A percentile compares a stretch with the other conserved stretches of the same genome.
Evolutionary conservation across 768 basidiomycete species (phyloP).

Genomic region (Tulasnella sp.): DNA sequence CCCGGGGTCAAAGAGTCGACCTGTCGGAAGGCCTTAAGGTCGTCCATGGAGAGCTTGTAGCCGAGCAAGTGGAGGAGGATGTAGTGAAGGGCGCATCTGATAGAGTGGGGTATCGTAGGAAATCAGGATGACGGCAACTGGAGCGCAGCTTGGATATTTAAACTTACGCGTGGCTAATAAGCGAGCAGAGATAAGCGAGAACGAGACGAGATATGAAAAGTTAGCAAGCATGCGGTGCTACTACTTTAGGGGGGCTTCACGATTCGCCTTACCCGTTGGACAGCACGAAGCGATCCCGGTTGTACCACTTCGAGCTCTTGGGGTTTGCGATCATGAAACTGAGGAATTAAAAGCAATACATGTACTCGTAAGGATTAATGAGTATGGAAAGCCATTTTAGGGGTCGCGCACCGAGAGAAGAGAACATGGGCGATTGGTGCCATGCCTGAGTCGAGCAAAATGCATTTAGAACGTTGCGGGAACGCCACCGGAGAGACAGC

Average conservation of each 20-base stretch:
- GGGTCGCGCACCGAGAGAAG: slow-evolving; percentile 59
- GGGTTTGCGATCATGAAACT: slow-evolving; percentile 89
- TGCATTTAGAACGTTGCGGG: not conserved
- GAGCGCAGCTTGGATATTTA: slow-evolving; percentile 43
- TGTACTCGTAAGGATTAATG: not conserved
- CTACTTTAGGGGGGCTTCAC: not conserved
- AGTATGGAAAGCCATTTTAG: not conserved
- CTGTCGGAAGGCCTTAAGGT: slow-evolving; percentile 91
- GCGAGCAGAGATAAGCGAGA: not conserved
- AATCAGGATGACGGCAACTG: slow-evolving; percentile 11
- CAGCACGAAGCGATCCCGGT: slow-evolving; percentile 94
- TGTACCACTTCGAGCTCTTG: slow-evolving; percentile 87
- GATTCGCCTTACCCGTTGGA: slow-evolving; percentile 74
- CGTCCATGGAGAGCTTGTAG: slow-evolving; percentile 87
- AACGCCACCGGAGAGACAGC: not conserved
- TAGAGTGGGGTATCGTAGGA: slow-evolving; percentile 26
- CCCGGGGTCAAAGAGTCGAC: slow-evolving; percentile 86
- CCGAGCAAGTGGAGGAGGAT: slow-evolving; percentile 86
- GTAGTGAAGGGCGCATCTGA: slow-evolving; percentile 90
- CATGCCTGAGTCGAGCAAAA: slow-evolving; percentile 44
- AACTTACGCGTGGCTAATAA: slow-evolving; percentile 67
- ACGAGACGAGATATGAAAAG: slow-evolving; percentile 25
- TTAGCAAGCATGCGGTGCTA: not conserved
- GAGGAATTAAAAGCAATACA: not conserved
- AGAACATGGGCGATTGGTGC: slow-evolving; percentile 78